Evolutionary conservation across 2,329 filamentous ascomycete species (phyloP).

Genomic region (Colletotrichum trifolii): DNA sequence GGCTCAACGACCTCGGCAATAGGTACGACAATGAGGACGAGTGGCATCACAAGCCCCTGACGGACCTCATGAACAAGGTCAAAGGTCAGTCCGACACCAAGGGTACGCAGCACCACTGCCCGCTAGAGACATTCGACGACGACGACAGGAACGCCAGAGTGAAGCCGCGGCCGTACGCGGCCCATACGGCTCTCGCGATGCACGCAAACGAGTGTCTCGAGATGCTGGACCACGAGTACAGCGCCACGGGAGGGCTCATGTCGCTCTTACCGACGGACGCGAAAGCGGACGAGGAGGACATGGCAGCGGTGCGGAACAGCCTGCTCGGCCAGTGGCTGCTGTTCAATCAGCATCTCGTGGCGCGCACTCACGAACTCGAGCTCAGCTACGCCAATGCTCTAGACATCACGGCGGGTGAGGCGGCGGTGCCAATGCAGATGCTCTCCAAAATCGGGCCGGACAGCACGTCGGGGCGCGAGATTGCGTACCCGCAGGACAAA

Average conservation of each 20-base stretch:
- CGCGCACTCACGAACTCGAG: conserved; percentile 68
- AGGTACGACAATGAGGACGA: conserved; percentile 62
- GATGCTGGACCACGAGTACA: conserved; percentile 69
- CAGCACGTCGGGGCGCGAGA: conserved; percentile 61
- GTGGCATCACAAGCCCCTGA: conserved; percentile 59
- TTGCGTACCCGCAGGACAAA: conserved; percentile 65
- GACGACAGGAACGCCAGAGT: conserved; percentile 40
- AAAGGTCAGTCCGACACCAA: conserved; percentile 52
- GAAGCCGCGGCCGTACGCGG: conserved; percentile 52
- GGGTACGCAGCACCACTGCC: conserved; percentile 59
- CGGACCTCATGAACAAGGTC: conserved; percentile 58
- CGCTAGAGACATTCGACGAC: conserved; percentile 46
- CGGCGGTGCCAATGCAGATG: conserved; percentile 61
- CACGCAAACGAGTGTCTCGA: conserved; percentile 71
- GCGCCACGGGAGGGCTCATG: conserved; percentile 65
- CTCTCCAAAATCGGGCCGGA: conserved; percentile 64
- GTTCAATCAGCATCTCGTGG: conserved; percentile 63
- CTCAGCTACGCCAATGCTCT: conserved; percentile 61
- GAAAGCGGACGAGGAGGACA: conserved; percentile 48
- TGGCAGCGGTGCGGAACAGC: conserved; percentile 58
- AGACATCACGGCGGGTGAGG: conserved; percentile 62
- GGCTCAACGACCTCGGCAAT: conserved; percentile 60
- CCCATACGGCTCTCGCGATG: conserved; percentile 61
- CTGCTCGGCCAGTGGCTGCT: conserved; percentile 68
- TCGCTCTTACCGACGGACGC: conserved; percentile 61